These are phyloP conservation scores for Malassezia globosa DNA, from an alignment of 1,284 basidiomycete genomes.

Conservation along the genomic window DNA sequence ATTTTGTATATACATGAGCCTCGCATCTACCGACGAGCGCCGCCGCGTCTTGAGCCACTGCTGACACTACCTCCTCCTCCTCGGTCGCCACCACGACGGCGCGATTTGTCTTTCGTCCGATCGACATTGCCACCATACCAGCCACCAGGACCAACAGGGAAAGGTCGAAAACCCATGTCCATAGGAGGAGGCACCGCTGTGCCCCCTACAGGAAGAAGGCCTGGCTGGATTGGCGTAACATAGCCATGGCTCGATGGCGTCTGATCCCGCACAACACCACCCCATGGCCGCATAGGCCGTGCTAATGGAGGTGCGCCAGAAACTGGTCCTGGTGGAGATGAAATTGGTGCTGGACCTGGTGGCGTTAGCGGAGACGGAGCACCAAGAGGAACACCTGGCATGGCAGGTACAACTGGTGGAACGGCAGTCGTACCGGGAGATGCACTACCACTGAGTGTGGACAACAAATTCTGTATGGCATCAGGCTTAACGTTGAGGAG, in stretches of 20 bases:
- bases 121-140: constrained; percentile 17
- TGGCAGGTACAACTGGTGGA: background rate
- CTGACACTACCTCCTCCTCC: too few species aligned
- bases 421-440: background rate
- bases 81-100: background rate
- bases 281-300: constrained; percentile 15
- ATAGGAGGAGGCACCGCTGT: background rate
- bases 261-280: background rate
- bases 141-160: constrained; percentile 10
- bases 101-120: background rate
- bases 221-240: background rate
- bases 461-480: constrained; percentile 15
- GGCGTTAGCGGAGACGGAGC: background rate
- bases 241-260: background rate
- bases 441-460: constrained; percentile 3
- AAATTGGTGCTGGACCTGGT: constrained; percentile 3
- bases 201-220: background rate
- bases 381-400: background rate
- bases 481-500: constrained; percentile 16
- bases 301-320: background rate
- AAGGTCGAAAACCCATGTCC: too few species aligned
- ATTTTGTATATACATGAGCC: too few species aligned
- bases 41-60: too few species aligned
- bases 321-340: background rate
- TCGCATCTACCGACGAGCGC: background rate